Evolutionary conservation across 805 yeast genomes (phyloP).

Genomic region (Wickerhamomyces strasburgensis): DNA sequence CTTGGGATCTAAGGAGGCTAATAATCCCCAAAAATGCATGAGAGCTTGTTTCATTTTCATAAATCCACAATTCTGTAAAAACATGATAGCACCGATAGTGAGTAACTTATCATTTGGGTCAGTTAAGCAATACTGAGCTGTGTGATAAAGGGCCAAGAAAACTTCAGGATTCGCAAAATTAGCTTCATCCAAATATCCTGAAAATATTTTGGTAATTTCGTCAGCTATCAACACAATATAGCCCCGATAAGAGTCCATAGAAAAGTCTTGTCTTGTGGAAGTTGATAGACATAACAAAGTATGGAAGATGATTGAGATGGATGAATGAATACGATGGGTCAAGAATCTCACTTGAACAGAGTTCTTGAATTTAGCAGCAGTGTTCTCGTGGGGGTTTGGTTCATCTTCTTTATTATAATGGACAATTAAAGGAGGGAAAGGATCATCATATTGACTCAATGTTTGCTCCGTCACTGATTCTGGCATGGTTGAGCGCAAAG

Average conservation of each 20-base stretch:
- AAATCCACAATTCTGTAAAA: constrained; percentile 49
- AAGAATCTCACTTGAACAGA: constrained; percentile 51
- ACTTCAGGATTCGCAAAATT: constrained; percentile 23
- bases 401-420: constrained; percentile 35
- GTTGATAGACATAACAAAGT: constrained; percentile 41
- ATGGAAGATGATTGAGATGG: constrained; percentile 37
- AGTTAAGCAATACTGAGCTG: constrained; percentile 31
- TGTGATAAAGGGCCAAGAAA: constrained; percentile 32
- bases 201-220: constrained; percentile 21
- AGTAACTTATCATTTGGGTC: constrained; percentile 30
- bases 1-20: constrained; percentile 21
- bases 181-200: constrained; percentile 22
- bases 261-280: constrained; percentile 43
- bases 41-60: constrained; percentile 27
- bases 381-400: constrained; percentile 34
- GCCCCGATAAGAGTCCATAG: constrained; percentile 31
- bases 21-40: constrained; percentile 24
- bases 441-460: constrained; percentile 25
- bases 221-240: constrained; percentile 38
- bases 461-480: constrained; percentile 41
- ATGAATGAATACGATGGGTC: constrained; percentile 42
- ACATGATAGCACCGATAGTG: constrained; percentile 38
- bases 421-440: constrained; percentile 37
- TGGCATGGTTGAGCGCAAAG: constrained; percentile 46
- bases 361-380: constrained; percentile 59